A percentile compares a stretch with the other conserved stretches of the same genome.
phyloP scores from a whole-genome alignment of 257 asterid genomes.

The Solanum megistacrolobum region DNA sequence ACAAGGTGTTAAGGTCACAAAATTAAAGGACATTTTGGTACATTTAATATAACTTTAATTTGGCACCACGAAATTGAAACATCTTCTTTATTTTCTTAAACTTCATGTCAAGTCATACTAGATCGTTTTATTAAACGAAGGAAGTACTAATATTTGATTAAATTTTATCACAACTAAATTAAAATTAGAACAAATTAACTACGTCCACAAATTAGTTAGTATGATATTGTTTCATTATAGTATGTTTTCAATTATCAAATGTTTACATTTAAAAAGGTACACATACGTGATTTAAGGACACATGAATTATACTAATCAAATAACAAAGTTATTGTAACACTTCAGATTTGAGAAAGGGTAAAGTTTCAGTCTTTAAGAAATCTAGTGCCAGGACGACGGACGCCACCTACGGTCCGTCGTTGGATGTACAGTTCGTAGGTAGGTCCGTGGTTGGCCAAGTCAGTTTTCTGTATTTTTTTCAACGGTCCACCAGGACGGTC shows the following conservation, averaged over 20 bases:
- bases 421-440: not conserved
- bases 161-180: not conserved
- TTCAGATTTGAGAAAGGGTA: not conserved
- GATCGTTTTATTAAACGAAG: not conserved
- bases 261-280: not conserved
- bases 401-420: not conserved
- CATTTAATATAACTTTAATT: no score
- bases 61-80: not conserved
- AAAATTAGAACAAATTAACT: not conserved
- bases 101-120: not conserved
- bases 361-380: not conserved
- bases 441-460: not conserved
- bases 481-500: not conserved
- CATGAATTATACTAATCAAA: no score
- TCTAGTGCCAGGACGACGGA: not conserved
- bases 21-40: not conserved
- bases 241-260: not conserved
- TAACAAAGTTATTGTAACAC: not conserved
- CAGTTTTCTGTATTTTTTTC: not conserved
- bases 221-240: not conserved
- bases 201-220: not conserved
- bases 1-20: not conserved
- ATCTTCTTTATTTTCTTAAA: not conserved
- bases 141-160: not conserved
- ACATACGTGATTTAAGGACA: not conserved